Conservation (phyloP, 73 alveolate genomes). For the Stentor coeruleus region DNA sequence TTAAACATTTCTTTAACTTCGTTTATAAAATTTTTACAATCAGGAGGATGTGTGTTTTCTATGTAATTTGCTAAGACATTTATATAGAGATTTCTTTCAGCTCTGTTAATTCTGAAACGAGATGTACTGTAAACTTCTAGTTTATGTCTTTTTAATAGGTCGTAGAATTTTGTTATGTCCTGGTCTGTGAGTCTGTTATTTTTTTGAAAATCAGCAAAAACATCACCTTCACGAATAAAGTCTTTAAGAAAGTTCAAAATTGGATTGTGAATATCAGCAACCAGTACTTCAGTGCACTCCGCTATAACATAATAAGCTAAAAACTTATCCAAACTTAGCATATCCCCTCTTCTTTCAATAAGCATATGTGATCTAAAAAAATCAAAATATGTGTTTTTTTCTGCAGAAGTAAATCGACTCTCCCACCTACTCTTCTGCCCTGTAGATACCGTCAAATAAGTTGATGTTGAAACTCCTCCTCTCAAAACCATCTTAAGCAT, state of each 20-base stretch:
- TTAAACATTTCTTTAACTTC: neutral
- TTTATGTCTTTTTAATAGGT: neutral
- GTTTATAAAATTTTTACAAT: neutral
- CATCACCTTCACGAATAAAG: neutral
- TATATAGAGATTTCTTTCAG: neutral
- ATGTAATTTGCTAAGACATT: neutral
- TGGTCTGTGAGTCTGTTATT: neutral
- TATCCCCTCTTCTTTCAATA: neutral
- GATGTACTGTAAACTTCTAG: neutral
- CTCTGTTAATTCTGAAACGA: neutral
- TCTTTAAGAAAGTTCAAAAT: conserved; percentile 5
- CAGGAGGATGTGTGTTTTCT: neutral
- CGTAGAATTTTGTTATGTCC: neutral
- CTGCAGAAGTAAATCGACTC: neutral
- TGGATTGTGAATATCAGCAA: neutral
- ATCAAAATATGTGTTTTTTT: neutral
- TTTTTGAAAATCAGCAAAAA: neutral
- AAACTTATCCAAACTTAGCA: neutral
- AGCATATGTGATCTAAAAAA: neutral
- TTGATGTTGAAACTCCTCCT: neutral
- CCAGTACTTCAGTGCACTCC: conserved; percentile 6
- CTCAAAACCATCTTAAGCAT: neutral
- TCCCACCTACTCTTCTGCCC: neutral
- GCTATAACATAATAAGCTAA: neutral
- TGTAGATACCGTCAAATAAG: neutral